Conservation (phyloP, 225 moss, liverwort and hornwort species). For the Climacium dendroides region DNA sequence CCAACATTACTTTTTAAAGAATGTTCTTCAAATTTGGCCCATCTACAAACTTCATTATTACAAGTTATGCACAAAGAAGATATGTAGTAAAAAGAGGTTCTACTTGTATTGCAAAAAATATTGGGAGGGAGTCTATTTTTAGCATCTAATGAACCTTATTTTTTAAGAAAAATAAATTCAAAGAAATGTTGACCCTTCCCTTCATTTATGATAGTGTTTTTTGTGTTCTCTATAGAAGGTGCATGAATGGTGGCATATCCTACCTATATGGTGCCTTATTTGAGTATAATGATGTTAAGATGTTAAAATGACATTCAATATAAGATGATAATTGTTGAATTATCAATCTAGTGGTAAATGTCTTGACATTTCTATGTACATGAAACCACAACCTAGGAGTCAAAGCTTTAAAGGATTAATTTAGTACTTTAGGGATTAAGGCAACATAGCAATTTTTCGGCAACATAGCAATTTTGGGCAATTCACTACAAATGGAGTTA, state of each 20-base stretch:
- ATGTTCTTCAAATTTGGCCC: no score
- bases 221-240: background rate
- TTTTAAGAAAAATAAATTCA: background rate
- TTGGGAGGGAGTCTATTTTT: background rate
- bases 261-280: no score
- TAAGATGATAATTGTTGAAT: background rate
- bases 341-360: background rate
- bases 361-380: background rate
- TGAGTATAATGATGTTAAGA: background rate
- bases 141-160: background rate
- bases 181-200: accelerated
- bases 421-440: no score
- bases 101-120: background rate
- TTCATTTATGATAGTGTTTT: background rate
- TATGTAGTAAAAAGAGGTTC: no score
- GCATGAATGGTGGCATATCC: background rate
- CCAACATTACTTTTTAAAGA: no score
- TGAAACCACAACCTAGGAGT: background rate
- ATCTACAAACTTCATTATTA: no score
- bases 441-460: no score
- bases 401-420: background rate
- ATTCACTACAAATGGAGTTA: no score
- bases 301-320: background rate
- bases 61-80: no score
- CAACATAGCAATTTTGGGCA: no score